Base-by-base conservation (phyloP, 1,139 yeast genomes). In the Ashbya aceris region DNA sequence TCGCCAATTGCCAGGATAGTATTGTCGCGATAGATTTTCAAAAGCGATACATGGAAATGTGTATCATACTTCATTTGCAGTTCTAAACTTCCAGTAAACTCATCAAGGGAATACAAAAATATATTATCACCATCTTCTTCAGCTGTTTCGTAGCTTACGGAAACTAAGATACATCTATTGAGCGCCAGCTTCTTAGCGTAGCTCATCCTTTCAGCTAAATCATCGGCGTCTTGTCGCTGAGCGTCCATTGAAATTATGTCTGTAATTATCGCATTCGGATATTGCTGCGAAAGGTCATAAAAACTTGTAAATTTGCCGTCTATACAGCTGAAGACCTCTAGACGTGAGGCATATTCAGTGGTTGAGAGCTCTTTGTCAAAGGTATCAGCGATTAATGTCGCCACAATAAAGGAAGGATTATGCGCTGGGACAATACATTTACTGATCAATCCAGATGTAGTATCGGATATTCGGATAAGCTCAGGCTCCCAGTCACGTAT, bases 91-190 rank as follows among this genome's bases (percentile, higher is more conserved):
- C 55, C 60, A 7, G 40, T 48, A 9, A 45, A 46, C 14, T 57
- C 60, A 47, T 58, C 62, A 4, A 58, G 31, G 4, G 56, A 44
- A 42, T 54, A 54, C 13, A 57, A 40, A 17, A 57, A 37, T 8
- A 57, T 28, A 37, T 57, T 56, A 7, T 51, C 47, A 10, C 42
- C 28, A 2, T 55, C 56, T 7, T 51, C 52, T 35, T 58, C 62
- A 4, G 55, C 48, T 9, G 45, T 45, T 34, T 56, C 56, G 38
- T 45, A 54, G 40, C 50, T 49, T 26, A 57, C 45, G 8, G 61
- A 47, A 5, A 55, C 54, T 2, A 55, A 12, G 35, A 57, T 49
- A 41, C 61, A 56, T 38, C 48, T 53, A 20, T 40, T 46, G 30
- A 51, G 50, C 2, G 45, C 41, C 42, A 47, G 35, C 35, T 46